phyloP scores from a whole-genome alignment of 805 yeast genomes.

The Wickerhamiella slavikovae region DNA sequence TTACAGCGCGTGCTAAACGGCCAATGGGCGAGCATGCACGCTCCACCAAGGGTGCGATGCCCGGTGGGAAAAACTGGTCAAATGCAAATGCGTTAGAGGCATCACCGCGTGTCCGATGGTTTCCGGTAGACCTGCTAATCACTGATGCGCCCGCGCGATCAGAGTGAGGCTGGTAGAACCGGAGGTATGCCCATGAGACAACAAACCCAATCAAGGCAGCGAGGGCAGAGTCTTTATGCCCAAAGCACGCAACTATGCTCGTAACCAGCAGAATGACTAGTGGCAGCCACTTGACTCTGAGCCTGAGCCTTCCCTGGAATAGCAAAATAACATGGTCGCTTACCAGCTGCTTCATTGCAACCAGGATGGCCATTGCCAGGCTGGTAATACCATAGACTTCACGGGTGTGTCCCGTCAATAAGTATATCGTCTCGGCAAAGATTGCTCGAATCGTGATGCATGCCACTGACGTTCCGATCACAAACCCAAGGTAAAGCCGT shows the following conservation, averaged over 20 bases:
- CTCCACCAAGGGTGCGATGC: constrained; percentile 29
- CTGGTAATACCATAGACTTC: constrained; percentile 33
- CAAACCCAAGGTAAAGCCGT: constrained; percentile 29
- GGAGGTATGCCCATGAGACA: constrained; percentile 51
- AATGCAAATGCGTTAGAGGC: constrained; percentile 79
- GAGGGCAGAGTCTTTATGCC: constrained; percentile 7
- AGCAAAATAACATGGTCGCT: constrained; percentile 37
- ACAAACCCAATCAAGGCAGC: constrained; percentile 29
- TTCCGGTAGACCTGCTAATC: too few species aligned
- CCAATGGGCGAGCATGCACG: constrained; percentile 17
- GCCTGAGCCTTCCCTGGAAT: constrained; percentile 26
- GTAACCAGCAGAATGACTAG: constrained; percentile 18
- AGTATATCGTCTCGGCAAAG: too few species aligned
- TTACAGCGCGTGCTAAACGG: not conserved
- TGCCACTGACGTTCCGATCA: constrained; percentile 19
- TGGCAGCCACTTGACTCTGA: constrained; percentile 23
- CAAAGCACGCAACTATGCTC: constrained; percentile 13
- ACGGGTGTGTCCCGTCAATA: too few species aligned
- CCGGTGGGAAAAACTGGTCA: constrained; percentile 64
- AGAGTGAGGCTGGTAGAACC: constrained; percentile 57
- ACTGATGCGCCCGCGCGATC: not conserved
- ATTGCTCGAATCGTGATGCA: too few species aligned
- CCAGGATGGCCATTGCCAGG: constrained; percentile 33
- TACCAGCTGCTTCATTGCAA: constrained; percentile 42
- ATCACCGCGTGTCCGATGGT: constrained; percentile 40